Evolutionary conservation across 495 filamentous ascomycete genomes (phyloP).

Genomic region (Glonium stellatum): DNA sequence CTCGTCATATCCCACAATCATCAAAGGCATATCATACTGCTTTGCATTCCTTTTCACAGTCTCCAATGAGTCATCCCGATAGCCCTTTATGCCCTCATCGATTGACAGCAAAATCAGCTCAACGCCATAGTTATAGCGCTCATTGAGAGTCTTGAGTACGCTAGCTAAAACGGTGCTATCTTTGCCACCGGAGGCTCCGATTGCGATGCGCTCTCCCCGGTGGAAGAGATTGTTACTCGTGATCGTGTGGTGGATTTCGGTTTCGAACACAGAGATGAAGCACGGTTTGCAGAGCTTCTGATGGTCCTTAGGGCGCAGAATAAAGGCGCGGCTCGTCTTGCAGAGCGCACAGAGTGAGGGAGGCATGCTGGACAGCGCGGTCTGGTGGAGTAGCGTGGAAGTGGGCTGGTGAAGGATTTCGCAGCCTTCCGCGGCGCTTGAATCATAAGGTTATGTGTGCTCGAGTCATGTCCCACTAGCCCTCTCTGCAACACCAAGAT

Average conservation of each 20-base stretch:
- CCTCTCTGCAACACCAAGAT: no score
- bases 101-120: constrained; percentile 82
- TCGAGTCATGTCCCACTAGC: constrained; percentile 6
- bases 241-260: constrained; percentile 91
- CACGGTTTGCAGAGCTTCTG: constrained; percentile 84
- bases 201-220: constrained; percentile 80
- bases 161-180: constrained; percentile 95
- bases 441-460: not conserved
- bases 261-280: constrained; percentile 81
- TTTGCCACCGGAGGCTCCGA: constrained; percentile 95
- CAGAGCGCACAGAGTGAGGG: constrained; percentile 66
- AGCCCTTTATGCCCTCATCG: constrained; percentile 95
- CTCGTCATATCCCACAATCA: constrained; percentile 87
- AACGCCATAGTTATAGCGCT: constrained; percentile 78
- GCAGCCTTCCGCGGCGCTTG: not conserved
- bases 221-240: constrained; percentile 67
- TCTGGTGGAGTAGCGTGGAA: not conserved
- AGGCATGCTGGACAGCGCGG: constrained; percentile 39
- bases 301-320: constrained; percentile 89
- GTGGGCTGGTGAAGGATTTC: not conserved
- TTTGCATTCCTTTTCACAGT: constrained; percentile 89
- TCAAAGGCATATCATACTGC: constrained; percentile 84
- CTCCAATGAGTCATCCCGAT: constrained; percentile 89
- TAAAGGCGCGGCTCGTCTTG: constrained; percentile 67
- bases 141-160: constrained; percentile 89